Base-by-base conservation (phyloP, 805 yeast species). In the Blastobotrys attinorum region DNA sequence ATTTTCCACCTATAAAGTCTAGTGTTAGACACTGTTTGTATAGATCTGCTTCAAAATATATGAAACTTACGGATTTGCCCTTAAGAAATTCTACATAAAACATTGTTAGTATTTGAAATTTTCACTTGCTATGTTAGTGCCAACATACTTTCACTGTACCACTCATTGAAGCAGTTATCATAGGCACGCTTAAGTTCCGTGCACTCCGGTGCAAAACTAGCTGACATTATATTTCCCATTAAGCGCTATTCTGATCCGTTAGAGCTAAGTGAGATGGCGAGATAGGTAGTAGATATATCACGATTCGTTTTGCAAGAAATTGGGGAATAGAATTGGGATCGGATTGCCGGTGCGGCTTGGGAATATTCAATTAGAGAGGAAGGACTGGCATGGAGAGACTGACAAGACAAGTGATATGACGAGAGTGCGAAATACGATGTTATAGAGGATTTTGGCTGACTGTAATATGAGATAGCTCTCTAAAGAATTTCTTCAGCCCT, bases 201-300 rank as follows among this genome's bases (percentile, higher is more conserved):
- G 65, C 98, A 92, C 66, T 92, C 97, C 21, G 97, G 96, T 31
- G 98, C 97, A 71, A 92, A 84, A 48, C 96, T 87, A 4, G 95
- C 72, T 15, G 89, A 81, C 83, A 83, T 76, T 42, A 70, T 61
- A 63, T 79, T 79, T 40, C 88, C 88, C 87, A 81, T 81, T 22
- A 33, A 22, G 20, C n/a, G n/a, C n/a, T n/a, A n/a, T n/a, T n/a
- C n/a, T 10, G 15, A 27, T 20, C 27, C 23, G 38, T 35, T 17
- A 8, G 38, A 17, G n/a, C 22, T 13, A 17, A n/a, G n/a, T 16
- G 4, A 35, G 40, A 23, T 37, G 34, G 34, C 18, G 16, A 31
- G 16, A 31, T 5, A 11, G 16, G 16, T 15, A 31, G 16, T 7
- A 31, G 5, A 31, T 15, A 31, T 31, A 6, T 18, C 13, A 10